Base-by-base conservation (phyloP, 2,329 filamentous ascomycete species). In the Exophiala oligosperma region DNA sequence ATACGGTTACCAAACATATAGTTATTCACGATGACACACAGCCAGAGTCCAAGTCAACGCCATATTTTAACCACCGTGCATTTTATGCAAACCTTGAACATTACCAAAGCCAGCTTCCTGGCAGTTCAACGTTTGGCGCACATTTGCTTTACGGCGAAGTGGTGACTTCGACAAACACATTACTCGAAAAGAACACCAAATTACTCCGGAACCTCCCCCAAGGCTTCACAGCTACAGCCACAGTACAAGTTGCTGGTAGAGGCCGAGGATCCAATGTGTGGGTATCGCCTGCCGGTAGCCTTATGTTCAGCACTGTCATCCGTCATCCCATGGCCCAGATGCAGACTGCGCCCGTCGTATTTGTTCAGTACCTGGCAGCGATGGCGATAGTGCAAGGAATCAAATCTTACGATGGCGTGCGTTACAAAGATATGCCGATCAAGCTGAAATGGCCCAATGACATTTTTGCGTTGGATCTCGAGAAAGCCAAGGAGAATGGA, bases 381-480 rank as follows among this genome's bases (percentile, higher is more conserved):
- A 84, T 99, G 47, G 92, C 94, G 41, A 89, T 93, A 43, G 88
- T 95, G 2, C 84, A 90, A 61, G 93, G 91, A 0, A 87, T 97
- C 62, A 87, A 90, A 63, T 82, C 80, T 26, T 97, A 97, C 69
- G 91, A 88, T 49, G 61, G 64, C n/a, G 74, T 75, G 2, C 90
- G 87, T 6, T 97, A 95, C 72, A 80, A 84, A 4, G 79, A 84
- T 0, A 73, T 97, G 3, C 90, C 90, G 0, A 81, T 99, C 41
- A 92, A 90, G 71, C 76, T 99, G 32, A 99, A 99, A 73, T 99
- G 94, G 94, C 94, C 94, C 9, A 99, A 99, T 68, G 94, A 99
- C 70, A 90, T 99, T 54, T 93, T 85, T 69, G 88, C 87, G 0
- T 78, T 84, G 23, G 87, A 91, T 68, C 89, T 83, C 4, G 54